Evolutionary conservation across 202 grass and related monocot species (phyloP).

Genomic region (Saccharum hybrid): DNA sequence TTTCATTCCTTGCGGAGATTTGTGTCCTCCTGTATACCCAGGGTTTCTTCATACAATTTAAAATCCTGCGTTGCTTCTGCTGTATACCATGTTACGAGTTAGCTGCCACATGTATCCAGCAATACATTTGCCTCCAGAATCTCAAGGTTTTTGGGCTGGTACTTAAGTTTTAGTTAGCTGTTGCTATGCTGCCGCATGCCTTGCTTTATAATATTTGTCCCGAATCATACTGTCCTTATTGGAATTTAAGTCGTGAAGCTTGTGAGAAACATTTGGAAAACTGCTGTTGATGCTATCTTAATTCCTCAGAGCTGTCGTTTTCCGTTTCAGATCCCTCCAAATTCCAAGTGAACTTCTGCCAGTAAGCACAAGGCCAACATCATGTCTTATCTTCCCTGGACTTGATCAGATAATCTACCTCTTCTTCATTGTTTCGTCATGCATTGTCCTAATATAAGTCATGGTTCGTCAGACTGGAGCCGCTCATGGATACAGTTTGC

Average conservation of each 20-base stretch:
- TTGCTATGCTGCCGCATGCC: background rate
- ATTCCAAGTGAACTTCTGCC: background rate
- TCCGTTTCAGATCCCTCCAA: background rate
- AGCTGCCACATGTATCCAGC: background rate
- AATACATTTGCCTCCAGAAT: background rate
- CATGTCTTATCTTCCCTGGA: background rate
- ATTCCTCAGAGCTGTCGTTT: background rate
- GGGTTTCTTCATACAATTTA: background rate
- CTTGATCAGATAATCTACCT: background rate
- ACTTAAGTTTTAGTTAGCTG: background rate
- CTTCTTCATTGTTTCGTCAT: no score
- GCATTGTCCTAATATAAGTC: background rate
- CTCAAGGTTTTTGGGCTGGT: background rate
- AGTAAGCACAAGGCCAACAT: background rate
- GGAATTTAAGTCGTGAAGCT: background rate
- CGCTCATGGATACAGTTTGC: no score
- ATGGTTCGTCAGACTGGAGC: background rate
- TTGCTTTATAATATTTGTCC: background rate
- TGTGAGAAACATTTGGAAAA: background rate
- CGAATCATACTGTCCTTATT: background rate
- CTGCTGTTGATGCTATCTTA: background rate
- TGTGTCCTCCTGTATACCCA: background rate
- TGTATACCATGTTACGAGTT: background rate
- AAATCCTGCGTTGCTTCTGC: background rate
- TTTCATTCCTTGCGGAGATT: background rate